These are phyloP conservation scores for Botrytis byssoidea DNA, from an alignment of 2,329 filamentous ascomycete species.

Conservation along the genomic window DNA sequence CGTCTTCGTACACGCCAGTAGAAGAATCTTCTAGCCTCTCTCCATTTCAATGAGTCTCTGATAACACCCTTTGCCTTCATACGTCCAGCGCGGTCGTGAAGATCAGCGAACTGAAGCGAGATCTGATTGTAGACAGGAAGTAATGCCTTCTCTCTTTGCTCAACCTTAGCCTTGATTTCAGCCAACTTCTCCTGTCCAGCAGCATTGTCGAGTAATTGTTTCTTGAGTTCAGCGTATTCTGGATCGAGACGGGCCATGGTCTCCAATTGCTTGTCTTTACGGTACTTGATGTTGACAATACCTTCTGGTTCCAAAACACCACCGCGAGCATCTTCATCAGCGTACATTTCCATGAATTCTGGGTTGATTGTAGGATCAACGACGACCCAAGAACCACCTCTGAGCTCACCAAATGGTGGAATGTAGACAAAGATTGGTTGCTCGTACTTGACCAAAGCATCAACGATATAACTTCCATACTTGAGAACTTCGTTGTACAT, in stretches of 20 bases:
- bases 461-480: constrained; percentile 98
- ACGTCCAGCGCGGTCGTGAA: constrained; percentile 93
- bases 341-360: constrained; percentile 98
- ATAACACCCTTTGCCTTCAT: constrained; percentile 99
- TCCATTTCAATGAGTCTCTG: constrained; percentile 79
- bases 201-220: constrained; percentile 63
- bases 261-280: constrained; percentile 93
- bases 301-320: constrained; percentile 98
- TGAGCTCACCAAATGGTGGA: constrained; percentile 91
- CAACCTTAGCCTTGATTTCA: constrained; percentile 80
- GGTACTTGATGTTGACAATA: constrained; percentile 98
- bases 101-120: constrained; percentile 92
- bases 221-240: constrained; percentile 79
- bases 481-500: constrained; percentile 99
- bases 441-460: constrained; percentile 96
- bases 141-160: constrained; percentile 79
- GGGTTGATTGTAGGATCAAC: constrained; percentile 98
- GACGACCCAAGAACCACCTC: constrained; percentile 99
- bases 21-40: constrained; percentile 92
- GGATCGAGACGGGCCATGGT: constrained; percentile 94
- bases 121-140: constrained; percentile 94
- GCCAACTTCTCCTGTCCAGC: constrained; percentile 73
- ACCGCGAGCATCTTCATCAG: constrained; percentile 88
- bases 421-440: constrained; percentile 99
- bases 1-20: constrained; percentile 98